Evolutionary conservation across 2,329 filamentous ascomycete species (phyloP).

Genomic region (Verticillium dahliae): DNA sequence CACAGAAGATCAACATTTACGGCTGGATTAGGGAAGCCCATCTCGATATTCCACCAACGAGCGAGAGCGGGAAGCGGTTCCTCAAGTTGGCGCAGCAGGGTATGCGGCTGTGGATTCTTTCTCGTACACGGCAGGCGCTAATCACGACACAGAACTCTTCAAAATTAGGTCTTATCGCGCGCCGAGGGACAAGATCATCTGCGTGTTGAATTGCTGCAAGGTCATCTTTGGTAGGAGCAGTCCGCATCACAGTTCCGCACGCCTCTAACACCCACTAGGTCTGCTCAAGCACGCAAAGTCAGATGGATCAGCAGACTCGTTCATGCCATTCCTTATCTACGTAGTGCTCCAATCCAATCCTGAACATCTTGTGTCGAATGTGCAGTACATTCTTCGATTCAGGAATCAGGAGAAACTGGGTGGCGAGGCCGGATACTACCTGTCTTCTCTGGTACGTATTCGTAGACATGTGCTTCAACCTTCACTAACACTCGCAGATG

Average conservation of each 20-base stretch:
- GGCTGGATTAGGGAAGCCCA: constrained; percentile 91
- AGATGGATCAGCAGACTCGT: constrained; percentile 93
- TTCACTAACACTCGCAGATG: constrained; percentile 46
- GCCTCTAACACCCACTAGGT: constrained; percentile 38
- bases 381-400: constrained; percentile 96
- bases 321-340: constrained; percentile 91
- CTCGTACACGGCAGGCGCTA: constrained; percentile 12
- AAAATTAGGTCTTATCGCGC: constrained; percentile 97
- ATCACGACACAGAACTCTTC: constrained; percentile 61
- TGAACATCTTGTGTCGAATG: constrained; percentile 91
- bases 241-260: background rate
- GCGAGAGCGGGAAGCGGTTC: constrained; percentile 82
- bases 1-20: constrained; percentile 96
- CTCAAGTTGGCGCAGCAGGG: constrained; percentile 83
- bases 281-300: constrained; percentile 86
- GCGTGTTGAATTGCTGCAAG: constrained; percentile 97
- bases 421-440: constrained; percentile 96
- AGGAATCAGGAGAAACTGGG: constrained; percentile 95
- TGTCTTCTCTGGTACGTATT: constrained; percentile 73
- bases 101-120: constrained; percentile 21
- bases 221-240: constrained; percentile 78
- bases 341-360: constrained; percentile 92
- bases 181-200: constrained; percentile 97
- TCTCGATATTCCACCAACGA: constrained; percentile 81
- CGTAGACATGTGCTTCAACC: background rate